Evolutionary conservation across 2,329 filamentous ascomycete genomes (phyloP), one percentile per base, ranked within the genome.

Genomic region (Aspergillus flavus): DNA sequence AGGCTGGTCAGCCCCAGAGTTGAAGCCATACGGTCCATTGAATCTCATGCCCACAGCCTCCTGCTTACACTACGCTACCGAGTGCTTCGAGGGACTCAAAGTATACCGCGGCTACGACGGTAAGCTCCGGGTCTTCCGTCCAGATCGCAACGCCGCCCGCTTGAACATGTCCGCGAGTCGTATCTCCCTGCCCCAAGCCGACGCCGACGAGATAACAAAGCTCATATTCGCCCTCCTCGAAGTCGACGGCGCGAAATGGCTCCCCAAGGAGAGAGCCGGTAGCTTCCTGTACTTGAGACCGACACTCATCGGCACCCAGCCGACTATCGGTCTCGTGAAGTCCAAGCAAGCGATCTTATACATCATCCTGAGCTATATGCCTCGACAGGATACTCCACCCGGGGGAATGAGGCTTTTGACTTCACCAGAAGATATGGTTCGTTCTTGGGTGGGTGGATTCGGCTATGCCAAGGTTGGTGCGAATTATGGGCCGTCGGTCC

Each of bases 371-470:
- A 95, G 74, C 89, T 94, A 66, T 26, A 58, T 56, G 50, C 58
- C 62, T 4, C 55, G 32, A 3, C 19, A 61, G 6, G 54, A 58
- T 19, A 59, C 23, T 1, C 46, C 59, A 16, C 12, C 50, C 0
- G 50, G 53, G 3, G 60, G 57, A 11, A 52, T 57, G 81, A 85
- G 60, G 84, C 74, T 57, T 85, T 93, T 73, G 93, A 92, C 0
- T 89, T 86, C 57, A 5, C 87, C 88, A 59, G 87, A 93, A 71
- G 91, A 94, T 76, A 92, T 89, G 83, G 88, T 95, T 50, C 89
- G 93, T 66, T 92, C 93, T 1, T 96, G 93, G 93, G 91, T 91
- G 10, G 93, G 93, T 62, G 93, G 93, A 9, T 95, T 94, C 75
- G 93, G 93, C 1, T 93, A 90, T 73, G 92, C 92, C 62, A 96